Conservation (phyloP, 164 flowering plant species). For the Nymphaea thermarum region DNA sequence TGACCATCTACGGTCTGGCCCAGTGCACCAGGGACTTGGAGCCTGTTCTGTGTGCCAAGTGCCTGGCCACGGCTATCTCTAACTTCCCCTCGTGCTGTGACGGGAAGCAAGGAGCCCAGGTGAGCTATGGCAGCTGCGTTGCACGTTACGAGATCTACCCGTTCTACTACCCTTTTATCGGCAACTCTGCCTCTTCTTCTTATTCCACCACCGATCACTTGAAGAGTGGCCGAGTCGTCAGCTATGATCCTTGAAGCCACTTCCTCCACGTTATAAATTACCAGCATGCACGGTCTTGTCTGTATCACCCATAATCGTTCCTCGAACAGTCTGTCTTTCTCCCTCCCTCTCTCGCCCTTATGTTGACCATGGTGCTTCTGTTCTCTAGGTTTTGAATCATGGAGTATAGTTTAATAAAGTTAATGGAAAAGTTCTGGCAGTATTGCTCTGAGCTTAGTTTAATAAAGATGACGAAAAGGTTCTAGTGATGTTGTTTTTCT, state of each 20-base stretch:
- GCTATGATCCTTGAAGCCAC: neutral
- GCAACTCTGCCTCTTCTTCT: neutral
- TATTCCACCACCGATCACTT: neutral
- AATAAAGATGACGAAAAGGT: too few species aligned
- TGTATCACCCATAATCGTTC: too few species aligned
- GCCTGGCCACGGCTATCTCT: slow-evolving; percentile 8
- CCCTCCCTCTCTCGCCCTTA: too few species aligned
- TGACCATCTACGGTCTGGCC: slow-evolving; percentile 8
- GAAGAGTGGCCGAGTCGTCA: neutral
- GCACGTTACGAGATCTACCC: slow-evolving; percentile 9
- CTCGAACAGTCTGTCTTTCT: too few species aligned
- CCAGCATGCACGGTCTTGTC: too few species aligned
- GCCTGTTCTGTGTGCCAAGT: slow-evolving; percentile 3
- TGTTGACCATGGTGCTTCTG: too few species aligned
- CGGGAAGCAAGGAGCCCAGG: slow-evolving; percentile 4
- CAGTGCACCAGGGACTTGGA: slow-evolving; percentile 10
- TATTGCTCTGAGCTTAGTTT: too few species aligned
- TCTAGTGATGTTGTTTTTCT: too few species aligned
- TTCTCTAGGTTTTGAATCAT: too few species aligned
- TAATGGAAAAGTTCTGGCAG: too few species aligned
- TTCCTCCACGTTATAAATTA: too few species aligned
- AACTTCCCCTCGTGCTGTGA: slow-evolving; percentile 4
- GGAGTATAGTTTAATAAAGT: too few species aligned
- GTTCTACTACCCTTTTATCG: slow-evolving; percentile 7
- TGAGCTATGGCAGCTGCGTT: slow-evolving; percentile 7